Evolutionary conservation across 2,329 filamentous ascomycete genomes (phyloP), one percentile per base, ranked within the genome.

Genomic region (Diaporthe amygdali): DNA sequence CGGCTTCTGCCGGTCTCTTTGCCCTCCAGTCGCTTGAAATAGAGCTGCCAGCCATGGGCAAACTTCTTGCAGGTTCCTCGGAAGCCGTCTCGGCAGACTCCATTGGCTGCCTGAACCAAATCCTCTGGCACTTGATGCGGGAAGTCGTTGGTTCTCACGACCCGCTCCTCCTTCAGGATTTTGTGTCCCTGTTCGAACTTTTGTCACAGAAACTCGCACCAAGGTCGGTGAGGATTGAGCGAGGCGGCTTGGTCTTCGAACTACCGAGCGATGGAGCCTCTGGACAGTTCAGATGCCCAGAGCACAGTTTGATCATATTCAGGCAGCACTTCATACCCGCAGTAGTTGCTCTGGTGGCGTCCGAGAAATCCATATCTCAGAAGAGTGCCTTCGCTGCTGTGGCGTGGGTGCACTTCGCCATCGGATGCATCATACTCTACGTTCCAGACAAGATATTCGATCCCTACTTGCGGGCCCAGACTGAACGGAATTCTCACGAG

Each of bases 381-480:
- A 75, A 76, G 22, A 72, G 75, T 20, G 75, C 77, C 2, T 80
- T 81, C 64, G 82, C 86, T 25, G 87, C 89, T 25, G 81, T 92
- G 27, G 92, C 93, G 6, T 96, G 95, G 90, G 86, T 95, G 34
- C 87, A 92, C 64, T 91, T 97, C 72, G 92, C 94, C 2, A 82
- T 95, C 25, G 91, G 92, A 20, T 89, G 92, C 47, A 85, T 98
- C 59, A 89, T 89, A 73, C 86, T 98, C 2, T 98, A 96, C 77
- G 91, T 98, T 2, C 95, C 97, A 0, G 92, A 97, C 79, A 91
- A 92, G 75, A 88, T 93, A 4, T 96, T 96, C 76, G 96, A 99
- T 79, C 96, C 96, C 1, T 89, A 91, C 71, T 84, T 91, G 71
- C 85, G 88, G 66, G 88, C 89, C 6, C 84, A 88, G 66, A 88